phyloP scores from a whole-genome alignment of 2,329 filamentous ascomycete genomes.

The Fusarium sp. region DNA sequence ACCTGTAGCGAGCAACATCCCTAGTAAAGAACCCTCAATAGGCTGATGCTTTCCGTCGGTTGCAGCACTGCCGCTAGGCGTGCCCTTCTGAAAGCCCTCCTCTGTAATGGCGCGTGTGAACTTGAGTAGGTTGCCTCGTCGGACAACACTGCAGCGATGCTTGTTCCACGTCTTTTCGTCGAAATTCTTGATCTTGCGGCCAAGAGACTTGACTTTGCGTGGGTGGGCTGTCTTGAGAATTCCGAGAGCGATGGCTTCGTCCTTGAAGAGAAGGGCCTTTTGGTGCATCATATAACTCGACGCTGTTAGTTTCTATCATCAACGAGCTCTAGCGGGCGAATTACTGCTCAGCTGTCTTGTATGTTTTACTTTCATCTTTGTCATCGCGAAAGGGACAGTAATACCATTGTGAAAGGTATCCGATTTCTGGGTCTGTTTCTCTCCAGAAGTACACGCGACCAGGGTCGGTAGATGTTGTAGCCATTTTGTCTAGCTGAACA shows the following conservation, averaged over 20 bases:
- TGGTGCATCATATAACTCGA: constrained; percentile 69
- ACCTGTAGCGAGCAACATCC: constrained; percentile 70
- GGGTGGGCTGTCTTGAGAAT: constrained; percentile 67
- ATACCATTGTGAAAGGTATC: constrained; percentile 77
- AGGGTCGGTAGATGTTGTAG: constrained; percentile 13
- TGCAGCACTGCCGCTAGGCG: constrained; percentile 37
- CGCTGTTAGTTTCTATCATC: neutral
- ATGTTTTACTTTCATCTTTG: constrained; percentile 55
- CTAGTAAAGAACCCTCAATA: constrained; percentile 60
- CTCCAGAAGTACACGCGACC: constrained; percentile 64
- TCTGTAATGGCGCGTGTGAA: constrained; percentile 64
- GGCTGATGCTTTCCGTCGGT: constrained; percentile 39
- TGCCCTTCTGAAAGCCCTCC: constrained; percentile 48
- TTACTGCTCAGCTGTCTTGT: constrained; percentile 68
- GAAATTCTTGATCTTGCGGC: constrained; percentile 69
- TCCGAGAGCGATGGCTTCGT: constrained; percentile 59
- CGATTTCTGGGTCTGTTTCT: constrained; percentile 62
- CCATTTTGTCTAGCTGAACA: constrained; percentile 13
- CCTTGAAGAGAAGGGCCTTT: constrained; percentile 66
- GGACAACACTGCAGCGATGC: constrained; percentile 69
- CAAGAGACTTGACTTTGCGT: constrained; percentile 66
- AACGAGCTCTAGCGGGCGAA: constrained; percentile 7
- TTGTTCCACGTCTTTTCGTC: constrained; percentile 65
- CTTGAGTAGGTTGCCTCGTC: constrained; percentile 71
- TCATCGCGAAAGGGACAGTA: constrained; percentile 63